Conservation (phyloP, 805 yeast species). For the Sugiyamaella valdiviana region DNA sequence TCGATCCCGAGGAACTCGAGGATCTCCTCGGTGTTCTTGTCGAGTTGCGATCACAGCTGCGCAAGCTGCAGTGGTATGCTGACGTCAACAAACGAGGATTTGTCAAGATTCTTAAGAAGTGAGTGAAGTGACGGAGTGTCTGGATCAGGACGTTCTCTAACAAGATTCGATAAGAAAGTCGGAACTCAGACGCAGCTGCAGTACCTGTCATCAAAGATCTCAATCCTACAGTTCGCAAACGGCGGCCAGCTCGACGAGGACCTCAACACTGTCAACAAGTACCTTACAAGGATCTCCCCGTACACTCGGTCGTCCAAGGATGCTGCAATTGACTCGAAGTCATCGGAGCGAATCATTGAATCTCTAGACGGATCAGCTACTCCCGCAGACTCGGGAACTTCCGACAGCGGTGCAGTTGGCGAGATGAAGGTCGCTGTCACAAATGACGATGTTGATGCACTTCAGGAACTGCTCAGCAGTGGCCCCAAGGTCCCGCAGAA, state of each 20-base stretch:
- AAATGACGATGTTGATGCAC: constrained; percentile 1
- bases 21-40: constrained; percentile 62
- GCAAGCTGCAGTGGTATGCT: constrained; percentile 90
- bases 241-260: constrained; percentile 53
- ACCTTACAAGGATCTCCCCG: constrained; percentile 27
- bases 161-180: constrained; percentile 66
- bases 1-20: constrained; percentile 51
- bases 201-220: constrained; percentile 61
- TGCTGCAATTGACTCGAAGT: neutral
- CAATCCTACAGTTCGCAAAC: constrained; percentile 71
- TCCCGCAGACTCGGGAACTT: neutral
- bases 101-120: constrained; percentile 76
- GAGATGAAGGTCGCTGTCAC: constrained; percentile 9
- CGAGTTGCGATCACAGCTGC: constrained; percentile 66
- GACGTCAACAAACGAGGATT: constrained; percentile 89
- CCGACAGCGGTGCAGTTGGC: constrained; percentile 6
- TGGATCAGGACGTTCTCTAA: no score
- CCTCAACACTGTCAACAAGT: constrained; percentile 34
- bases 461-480: constrained; percentile 1
- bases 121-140: no score
- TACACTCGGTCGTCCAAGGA: constrained; percentile 8
- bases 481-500: constrained; percentile 11
- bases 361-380: neutral
- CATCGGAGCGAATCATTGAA: constrained; percentile 1
- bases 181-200: constrained; percentile 51